Evolutionary conservation across 345 rosid species (phyloP).

Genomic region (Raphanus sativus): DNA sequence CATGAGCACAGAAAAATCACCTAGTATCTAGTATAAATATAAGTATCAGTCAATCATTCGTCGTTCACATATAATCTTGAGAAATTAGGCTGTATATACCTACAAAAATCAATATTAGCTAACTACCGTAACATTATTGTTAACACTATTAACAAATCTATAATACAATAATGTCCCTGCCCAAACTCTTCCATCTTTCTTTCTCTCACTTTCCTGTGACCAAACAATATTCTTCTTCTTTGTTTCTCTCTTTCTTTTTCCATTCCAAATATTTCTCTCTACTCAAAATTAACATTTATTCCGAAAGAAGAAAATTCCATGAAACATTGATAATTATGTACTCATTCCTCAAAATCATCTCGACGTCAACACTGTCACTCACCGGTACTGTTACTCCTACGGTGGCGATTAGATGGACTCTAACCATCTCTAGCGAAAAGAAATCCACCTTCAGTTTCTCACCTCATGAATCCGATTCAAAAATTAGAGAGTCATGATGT

Average conservation of each 20-base stretch:
- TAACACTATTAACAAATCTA: neutral
- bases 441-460: neutral
- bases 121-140: no score
- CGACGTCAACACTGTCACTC: neutral
- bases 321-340: no score
- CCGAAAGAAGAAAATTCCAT: neutral
- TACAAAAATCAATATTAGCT: no score
- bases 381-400: neutral
- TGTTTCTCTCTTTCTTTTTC: no score
- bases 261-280: neutral
- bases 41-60: no score
- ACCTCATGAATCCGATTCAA: neutral
- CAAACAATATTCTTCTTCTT: neutral
- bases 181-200: neutral
- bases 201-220: neutral
- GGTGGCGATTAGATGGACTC: neutral
- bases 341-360: neutral
- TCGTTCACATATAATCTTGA: neutral
- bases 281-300: no score
- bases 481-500: no score
- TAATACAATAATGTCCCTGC: neutral
- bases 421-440: neutral
- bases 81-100: neutral
- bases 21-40: no score
- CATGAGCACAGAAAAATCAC: no score